Evolutionary conservation across 768 basidiomycete genomes (phyloP), one percentile per base, ranked within the genome.

Genomic region (Pulveroboletus ravenelii): DNA sequence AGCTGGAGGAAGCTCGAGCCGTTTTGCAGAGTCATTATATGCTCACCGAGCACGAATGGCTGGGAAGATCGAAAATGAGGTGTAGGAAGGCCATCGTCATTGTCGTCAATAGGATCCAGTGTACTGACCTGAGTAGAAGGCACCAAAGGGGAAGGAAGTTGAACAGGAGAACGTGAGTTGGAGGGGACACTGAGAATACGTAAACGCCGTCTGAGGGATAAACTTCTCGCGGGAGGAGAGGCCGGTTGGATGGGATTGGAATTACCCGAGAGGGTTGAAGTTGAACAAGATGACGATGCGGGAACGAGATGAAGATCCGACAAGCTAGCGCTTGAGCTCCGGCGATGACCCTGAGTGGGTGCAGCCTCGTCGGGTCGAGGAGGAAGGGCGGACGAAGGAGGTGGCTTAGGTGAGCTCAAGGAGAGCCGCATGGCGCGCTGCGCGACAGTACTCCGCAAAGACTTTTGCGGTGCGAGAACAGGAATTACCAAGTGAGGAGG

Each of bases 161-260:
- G 61, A 10, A 65, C 50, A 3, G 70, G 53, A 10, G 69, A 53
- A 12, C 59, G 42, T 3, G 71, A 59, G 29, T 64, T 43, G 10
- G 81, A 67, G 20, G 84, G 84, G 4, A 83, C 74, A 60, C 84
- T 87, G 45, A 82, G 76, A 44, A 85, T 81, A 45, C 87, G 82
- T 47, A 87, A 59, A 31, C 87, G 84, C 54, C 80, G 80, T 57
- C 76, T 80, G 57, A 88, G 58, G 10, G 82, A 80, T 3, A 75
- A 56, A 61, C 55, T 51, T 60, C 56, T 44, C 52, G 54, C 8
- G 54, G 61, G 29, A 52, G 60, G 25, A 54, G 55, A 31, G 59
- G 62, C n/a, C 9, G 3, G 62, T 53, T 30, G 79, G 36, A 6
- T 35, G 32, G 41, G 7, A 18, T 31, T 52, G 25, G 41, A 76